A percentile compares a stretch with the other conserved stretches of the same genome.
Evolutionary conservation across 352 stramenopile genomes (phyloP).

Genomic region (Aphanomyces astaci): DNA sequence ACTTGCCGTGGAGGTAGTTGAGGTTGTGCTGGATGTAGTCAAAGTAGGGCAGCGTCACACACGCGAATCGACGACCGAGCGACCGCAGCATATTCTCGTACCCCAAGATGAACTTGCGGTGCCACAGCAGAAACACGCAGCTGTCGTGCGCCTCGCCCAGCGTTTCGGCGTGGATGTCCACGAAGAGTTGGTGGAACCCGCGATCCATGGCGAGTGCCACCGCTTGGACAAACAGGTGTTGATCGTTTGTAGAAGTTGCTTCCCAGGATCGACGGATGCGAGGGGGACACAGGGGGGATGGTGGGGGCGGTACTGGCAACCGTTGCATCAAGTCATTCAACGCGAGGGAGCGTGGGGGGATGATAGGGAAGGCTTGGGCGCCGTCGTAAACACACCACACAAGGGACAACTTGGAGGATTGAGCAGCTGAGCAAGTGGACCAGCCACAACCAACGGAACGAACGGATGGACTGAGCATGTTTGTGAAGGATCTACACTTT

Average conservation of each 20-base stretch:
- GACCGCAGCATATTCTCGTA: slow-evolving; percentile 27
- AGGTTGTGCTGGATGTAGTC: slow-evolving; percentile 16
- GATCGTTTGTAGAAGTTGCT: background rate
- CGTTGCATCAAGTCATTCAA: background rate
- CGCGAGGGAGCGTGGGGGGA: background rate
- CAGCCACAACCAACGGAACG: background rate
- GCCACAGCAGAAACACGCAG: slow-evolving; percentile 25
- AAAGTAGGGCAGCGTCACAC: slow-evolving; percentile 26
- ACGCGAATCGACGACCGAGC: slow-evolving; percentile 4
- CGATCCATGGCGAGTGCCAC: slow-evolving; percentile 10
- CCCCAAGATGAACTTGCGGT: slow-evolving; percentile 22
- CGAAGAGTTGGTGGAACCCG: slow-evolving; percentile 23
- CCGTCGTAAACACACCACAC: background rate
- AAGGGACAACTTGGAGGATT: background rate
- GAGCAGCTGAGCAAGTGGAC: background rate
- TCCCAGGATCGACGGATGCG: slow-evolving; percentile 22
- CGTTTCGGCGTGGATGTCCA: slow-evolving; percentile 23
- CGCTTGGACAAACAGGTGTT: slow-evolving; percentile 20
- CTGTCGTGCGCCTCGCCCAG: slow-evolving; percentile 23
- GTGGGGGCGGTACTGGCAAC: background rate
- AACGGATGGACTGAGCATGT: background rate
- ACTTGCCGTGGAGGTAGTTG: background rate
- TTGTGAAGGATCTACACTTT: background rate
- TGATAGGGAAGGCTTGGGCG: background rate
- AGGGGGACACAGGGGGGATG: background rate